Evolutionary conservation across 768 basidiomycete genomes (phyloP).

Genomic region (Rhodotorula taiwanensis): DNA sequence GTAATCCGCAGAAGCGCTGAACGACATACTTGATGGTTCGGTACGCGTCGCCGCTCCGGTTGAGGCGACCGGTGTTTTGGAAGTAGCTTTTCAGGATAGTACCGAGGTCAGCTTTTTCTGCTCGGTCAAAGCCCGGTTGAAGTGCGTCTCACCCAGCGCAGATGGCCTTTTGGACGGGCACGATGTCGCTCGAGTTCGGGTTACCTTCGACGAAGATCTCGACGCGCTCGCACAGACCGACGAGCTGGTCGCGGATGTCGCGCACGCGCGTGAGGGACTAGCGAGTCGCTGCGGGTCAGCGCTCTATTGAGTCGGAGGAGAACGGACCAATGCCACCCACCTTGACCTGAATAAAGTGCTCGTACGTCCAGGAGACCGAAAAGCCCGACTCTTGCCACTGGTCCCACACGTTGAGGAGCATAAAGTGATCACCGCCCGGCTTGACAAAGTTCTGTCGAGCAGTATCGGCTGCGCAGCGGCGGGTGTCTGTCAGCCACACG

Average conservation of each 20-base stretch:
- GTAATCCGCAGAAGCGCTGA: no score
- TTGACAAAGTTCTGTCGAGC: conserved; percentile 95
- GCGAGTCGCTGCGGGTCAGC: conserved; percentile 50
- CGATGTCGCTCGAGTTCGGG: conserved; percentile 86
- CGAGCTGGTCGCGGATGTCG: conserved; percentile 86
- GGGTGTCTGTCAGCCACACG: no score
- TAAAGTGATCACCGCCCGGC: conserved; percentile 94
- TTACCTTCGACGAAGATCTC: conserved; percentile 82
- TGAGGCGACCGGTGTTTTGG: conserved; percentile 65
- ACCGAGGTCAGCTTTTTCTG: not conserved
- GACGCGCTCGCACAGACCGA: conserved; percentile 90
- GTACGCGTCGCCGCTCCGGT: conserved; percentile 94
- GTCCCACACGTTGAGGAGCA: conserved; percentile 93
- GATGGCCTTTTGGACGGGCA: conserved; percentile 87
- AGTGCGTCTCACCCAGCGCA: conserved; percentile 55
- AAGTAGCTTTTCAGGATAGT: conserved; percentile 18
- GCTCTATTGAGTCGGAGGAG: not conserved
- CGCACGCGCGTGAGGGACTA: conserved; percentile 89
- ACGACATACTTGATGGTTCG: conserved; percentile 62
- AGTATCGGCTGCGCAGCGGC: conserved; percentile 77
- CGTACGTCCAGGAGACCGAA: conserved; percentile 89
- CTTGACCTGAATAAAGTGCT: conserved; percentile 51
- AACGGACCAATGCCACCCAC: not conserved
- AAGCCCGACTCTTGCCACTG: conserved; percentile 98
- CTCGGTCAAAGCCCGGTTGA: no score